Conservation (phyloP, 116 monocot genomes). For the Phalaenopsis hybrid region DNA sequence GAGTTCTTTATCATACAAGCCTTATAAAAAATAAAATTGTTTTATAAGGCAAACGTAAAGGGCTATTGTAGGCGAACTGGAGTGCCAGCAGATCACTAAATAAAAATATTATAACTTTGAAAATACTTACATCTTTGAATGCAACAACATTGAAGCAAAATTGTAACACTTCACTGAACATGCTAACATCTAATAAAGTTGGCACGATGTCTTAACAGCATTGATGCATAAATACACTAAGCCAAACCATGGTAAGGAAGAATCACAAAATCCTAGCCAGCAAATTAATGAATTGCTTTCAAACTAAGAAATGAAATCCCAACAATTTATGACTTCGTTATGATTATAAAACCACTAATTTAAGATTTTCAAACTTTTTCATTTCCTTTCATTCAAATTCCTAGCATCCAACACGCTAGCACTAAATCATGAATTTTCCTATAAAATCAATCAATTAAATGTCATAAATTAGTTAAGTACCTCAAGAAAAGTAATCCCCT, state of each 20-base stretch:
- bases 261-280: not conserved
- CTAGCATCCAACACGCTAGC: not conserved
- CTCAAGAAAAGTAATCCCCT: conserved; percentile 73
- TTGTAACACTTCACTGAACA: not conserved
- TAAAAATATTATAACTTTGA: no score
- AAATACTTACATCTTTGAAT: not conserved
- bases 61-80: no score
- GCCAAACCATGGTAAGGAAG: not conserved
- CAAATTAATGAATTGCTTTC: not conserved
- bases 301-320: not conserved
- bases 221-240: not conserved
- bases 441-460: not conserved
- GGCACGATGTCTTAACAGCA: not conserved
- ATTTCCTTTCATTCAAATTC: not conserved
- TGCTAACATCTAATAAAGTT: not conserved
- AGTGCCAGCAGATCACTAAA: no score
- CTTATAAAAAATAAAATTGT: no score
- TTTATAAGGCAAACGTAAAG: no score
- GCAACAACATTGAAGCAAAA: no score
- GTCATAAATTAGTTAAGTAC: conserved; percentile 13
- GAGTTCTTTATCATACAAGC: no score
- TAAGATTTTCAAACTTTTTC: not conserved
- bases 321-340: not conserved
- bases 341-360: not conserved
- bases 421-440: not conserved